Evolutionary conservation across 352 stramenopile genomes (phyloP).

Genomic region (Pythium utonaiense): DNA sequence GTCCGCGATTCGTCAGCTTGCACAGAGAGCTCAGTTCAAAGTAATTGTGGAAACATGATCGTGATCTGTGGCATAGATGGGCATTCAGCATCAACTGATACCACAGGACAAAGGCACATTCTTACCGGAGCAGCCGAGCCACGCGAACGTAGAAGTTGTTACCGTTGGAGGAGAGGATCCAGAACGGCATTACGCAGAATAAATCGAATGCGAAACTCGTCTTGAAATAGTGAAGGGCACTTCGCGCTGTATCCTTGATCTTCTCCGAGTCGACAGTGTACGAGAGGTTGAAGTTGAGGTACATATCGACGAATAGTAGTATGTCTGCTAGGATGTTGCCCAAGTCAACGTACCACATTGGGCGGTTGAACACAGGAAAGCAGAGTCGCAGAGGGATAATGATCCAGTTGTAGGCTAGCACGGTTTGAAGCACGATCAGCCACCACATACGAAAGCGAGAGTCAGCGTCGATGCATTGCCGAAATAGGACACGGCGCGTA

Average conservation of each 20-base stretch:
- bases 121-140: conserved; percentile 32
- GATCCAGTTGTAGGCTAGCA: conserved; percentile 44
- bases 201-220: conserved; percentile 40
- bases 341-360: conserved; percentile 28
- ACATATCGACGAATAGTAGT: conserved; percentile 35
- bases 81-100: neutral
- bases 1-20: conserved; percentile 32
- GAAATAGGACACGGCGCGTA: conserved; percentile 18
- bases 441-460: conserved; percentile 37
- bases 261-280: conserved; percentile 51
- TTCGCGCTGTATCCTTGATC: conserved; percentile 40
- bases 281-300: conserved; percentile 60
- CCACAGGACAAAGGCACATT: too few species aligned
- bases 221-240: conserved; percentile 36
- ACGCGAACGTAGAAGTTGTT: conserved; percentile 16
- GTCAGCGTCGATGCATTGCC: conserved; percentile 44
- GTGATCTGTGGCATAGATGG: too few species aligned
- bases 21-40: neutral
- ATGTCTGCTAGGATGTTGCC: conserved; percentile 33
- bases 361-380: conserved; percentile 40
- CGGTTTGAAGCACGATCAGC: conserved; percentile 35
- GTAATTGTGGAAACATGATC: neutral
- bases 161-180: conserved; percentile 18
- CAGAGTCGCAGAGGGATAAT: conserved; percentile 47
- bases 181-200: conserved; percentile 43